These are phyloP conservation scores for Crucibulum laeve DNA, from an alignment of 768 basidiomycete species.

Conservation along the genomic window DNA sequence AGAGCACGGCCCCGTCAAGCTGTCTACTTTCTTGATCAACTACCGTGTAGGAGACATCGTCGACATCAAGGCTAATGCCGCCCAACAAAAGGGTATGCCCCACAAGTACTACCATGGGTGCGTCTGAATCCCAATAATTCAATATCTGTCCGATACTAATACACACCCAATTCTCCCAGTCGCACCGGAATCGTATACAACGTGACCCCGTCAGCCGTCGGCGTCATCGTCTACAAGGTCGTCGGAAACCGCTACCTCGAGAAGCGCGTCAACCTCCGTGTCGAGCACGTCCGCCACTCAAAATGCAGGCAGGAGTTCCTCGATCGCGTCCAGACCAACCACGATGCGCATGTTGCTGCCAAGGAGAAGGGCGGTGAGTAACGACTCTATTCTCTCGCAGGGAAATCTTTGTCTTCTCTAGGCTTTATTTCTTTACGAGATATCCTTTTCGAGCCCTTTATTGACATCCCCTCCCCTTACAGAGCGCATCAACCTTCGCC, in stretches of 20 bases:
- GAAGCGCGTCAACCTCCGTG: conserved; percentile 97
- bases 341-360: conserved; percentile 75
- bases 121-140: conserved; percentile 27
- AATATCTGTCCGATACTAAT: background rate
- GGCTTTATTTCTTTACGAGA: conserved; percentile 2
- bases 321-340: conserved; percentile 92
- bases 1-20: conserved; percentile 87
- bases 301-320: conserved; percentile 98
- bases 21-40: conserved; percentile 91
- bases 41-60: conserved; percentile 98
- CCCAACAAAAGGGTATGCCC: conserved; percentile 99
- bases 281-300: conserved; percentile 95
- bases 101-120: conserved; percentile 98
- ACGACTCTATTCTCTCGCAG: too few relatives aligned
- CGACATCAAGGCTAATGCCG: conserved; percentile 99
- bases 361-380: conserved; percentile 87
- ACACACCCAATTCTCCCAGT: conserved; percentile 34
- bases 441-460: too few relatives aligned
- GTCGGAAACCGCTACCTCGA: conserved; percentile 99
- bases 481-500: conserved; percentile 85
- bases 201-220: conserved; percentile 91
- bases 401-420: background rate
- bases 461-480: conserved; percentile 3
- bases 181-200: conserved; percentile 99
- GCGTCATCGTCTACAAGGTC: conserved; percentile 96